Evolutionary conservation across 1,284 basidiomycete genomes (phyloP).

Genomic region (Inonotus hispidus): DNA sequence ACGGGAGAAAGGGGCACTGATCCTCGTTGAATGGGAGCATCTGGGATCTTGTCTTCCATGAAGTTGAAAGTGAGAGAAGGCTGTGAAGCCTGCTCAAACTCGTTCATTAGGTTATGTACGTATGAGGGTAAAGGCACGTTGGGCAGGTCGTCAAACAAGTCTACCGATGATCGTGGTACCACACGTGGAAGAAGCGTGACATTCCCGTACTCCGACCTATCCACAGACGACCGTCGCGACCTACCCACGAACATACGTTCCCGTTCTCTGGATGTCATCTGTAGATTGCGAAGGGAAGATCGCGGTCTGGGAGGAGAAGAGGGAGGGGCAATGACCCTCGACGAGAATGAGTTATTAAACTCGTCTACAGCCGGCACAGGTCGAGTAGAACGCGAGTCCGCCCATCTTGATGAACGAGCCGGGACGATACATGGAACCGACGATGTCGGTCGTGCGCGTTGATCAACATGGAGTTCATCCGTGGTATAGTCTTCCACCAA

Average conservation of each 20-base stretch:
- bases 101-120: conserved; percentile 14
- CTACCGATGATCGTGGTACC: neutral
- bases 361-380: conserved; percentile 11
- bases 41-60: neutral
- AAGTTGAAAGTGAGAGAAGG: conserved; percentile 3
- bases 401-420: neutral
- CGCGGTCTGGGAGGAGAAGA: neutral
- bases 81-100: neutral
- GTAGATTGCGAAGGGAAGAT: conserved; percentile 9
- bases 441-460: neutral
- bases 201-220: conserved; percentile 10
- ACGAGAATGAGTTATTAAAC: conserved; percentile 16
- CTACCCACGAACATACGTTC: neutral
- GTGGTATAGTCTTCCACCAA: neutral
- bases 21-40: neutral
- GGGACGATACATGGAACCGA: neutral
- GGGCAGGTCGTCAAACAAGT: neutral
- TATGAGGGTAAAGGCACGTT: conserved; percentile 11
- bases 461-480: conserved; percentile 1
- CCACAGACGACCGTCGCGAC: neutral
- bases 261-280: neutral
- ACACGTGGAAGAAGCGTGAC: conserved; percentile 3
- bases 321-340: conserved; percentile 13
- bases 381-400: neutral
- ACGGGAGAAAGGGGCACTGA: conserved; percentile 6